Percentiles rank a stretch among this genome's conserved stretches.
Evolutionary conservation across 345 rosid species (phyloP).

Genomic region (Hevea brasiliensis): DNA sequence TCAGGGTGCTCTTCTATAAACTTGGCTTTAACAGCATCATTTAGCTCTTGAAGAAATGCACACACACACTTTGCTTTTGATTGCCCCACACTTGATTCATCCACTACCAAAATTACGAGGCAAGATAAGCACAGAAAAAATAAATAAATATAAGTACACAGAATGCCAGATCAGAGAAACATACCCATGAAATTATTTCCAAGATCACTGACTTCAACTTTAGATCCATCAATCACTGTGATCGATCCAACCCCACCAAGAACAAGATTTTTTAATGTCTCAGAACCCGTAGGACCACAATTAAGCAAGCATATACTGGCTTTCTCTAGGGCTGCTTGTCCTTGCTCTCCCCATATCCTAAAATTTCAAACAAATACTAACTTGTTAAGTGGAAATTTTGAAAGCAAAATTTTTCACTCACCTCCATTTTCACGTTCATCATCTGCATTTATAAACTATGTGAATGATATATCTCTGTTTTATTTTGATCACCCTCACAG

Average conservation of each 20-base stretch:
- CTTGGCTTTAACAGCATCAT: constrained; percentile 97
- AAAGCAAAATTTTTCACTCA: neutral
- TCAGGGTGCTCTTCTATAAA: constrained; percentile 89
- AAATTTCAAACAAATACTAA: constrained; percentile 1
- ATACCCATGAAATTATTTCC: constrained; percentile 97
- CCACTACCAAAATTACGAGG: constrained; percentile 51
- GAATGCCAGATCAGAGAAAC: neutral
- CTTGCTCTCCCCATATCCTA: constrained; percentile 98
- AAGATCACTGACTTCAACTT: constrained; percentile 81
- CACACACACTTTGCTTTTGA: constrained; percentile 90
- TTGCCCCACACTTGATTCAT: constrained; percentile 68
- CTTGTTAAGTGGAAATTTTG: neutral
- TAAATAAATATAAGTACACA: neutral
- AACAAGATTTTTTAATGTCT: constrained; percentile 91
- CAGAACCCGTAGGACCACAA: constrained; percentile 98
- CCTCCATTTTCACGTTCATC: neutral
- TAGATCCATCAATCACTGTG: constrained; percentile 90
- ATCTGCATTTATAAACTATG: neutral
- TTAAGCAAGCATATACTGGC: constrained; percentile 92
- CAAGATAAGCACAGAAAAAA: neutral
- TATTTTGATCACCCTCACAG: neutral
- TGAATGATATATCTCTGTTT: neutral
- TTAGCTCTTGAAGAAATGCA: constrained; percentile 89
- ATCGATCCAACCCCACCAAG: constrained; percentile 96
- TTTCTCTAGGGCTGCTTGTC: constrained; percentile 83